Evolutionary conservation across 2,329 filamentous ascomycete species (phyloP), one percentile per base, ranked within the genome.

Genomic region (Venturia asperata): DNA sequence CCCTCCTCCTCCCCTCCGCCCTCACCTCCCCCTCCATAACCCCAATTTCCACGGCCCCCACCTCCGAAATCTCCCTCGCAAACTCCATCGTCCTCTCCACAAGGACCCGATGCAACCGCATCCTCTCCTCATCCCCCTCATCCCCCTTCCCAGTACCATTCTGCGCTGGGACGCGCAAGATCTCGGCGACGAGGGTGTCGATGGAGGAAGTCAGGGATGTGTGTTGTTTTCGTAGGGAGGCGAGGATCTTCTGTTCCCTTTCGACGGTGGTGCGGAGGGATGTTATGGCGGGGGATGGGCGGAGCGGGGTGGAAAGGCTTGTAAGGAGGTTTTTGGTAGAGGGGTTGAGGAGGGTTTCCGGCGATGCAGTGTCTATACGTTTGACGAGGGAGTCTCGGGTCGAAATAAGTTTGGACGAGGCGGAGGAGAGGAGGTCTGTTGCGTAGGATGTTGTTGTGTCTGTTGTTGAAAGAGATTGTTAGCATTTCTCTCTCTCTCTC

Each of bases 361-460:
- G 52, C 27, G 52, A 37, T n/a, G 52, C 52, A 9, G 9, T 13
- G 3, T 58, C 30, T 5, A 58, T 10, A n/a, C 30, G 52, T 15
- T 58, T 37, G 52, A 58, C 9, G 52, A 58, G 52, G 15, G 30
- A 1, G 30, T 58, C 30, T 30, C 19, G 52, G 27, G 27, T 58
- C 15, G 52, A 58, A 21, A 58, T 5, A 15, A 58, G 52, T 37
- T 58, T 58, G 15, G 52, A 34, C 27, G 52, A 58, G 15, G 52
- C 52, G 27, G 27, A 34, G n/a, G 52, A 58, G 52, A 58, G 52
- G 4, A 58, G 17, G 19, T 58, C 52, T 19, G 30, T 37, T 2
- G 52, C 27, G 52, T 58, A 58, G 52, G 30, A 34, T 21, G 27
- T 58, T 9, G 27, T 58, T 21, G 52, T n/a, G 27, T 58, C 52